Percentiles rank a stretch among this genome's conserved stretches.
Evolutionary conservation across 2,329 filamentous ascomycete species (phyloP).

Genomic region (Chaetoscypha palmicola): DNA sequence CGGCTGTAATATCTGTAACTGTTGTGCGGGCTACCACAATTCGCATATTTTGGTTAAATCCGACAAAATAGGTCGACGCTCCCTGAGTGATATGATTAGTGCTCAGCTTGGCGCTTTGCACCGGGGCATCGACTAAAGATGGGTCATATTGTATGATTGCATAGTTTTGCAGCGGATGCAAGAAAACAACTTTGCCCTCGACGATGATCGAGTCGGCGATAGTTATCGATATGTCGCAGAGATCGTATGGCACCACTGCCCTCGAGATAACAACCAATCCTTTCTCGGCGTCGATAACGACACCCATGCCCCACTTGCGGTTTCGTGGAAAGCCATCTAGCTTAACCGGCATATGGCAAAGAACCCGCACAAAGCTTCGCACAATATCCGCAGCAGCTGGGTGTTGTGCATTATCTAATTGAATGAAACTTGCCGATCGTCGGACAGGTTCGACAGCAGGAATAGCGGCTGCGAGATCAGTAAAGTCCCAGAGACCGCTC

Average conservation of each 20-base stretch:
- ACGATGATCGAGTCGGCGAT: constrained; percentile 96
- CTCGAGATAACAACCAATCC: constrained; percentile 90
- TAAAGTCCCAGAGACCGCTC: constrained; percentile 91
- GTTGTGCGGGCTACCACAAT: constrained; percentile 91
- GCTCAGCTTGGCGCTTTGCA: constrained; percentile 80
- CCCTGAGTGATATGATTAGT: constrained; percentile 82
- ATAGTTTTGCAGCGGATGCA: constrained; percentile 96
- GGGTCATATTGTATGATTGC: constrained; percentile 93
- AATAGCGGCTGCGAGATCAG: constrained; percentile 72
- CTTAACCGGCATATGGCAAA: constrained; percentile 90
- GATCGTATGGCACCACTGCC: constrained; percentile 90
- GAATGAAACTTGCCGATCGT: constrained; percentile 82
- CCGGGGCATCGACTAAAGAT: constrained; percentile 83
- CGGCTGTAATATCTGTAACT: constrained; percentile 94
- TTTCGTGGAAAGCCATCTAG: constrained; percentile 96
- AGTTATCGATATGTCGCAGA: constrained; percentile 93
- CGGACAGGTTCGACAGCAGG: constrained; percentile 66
- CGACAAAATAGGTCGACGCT: constrained; percentile 90
- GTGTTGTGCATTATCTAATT: constrained; percentile 80
- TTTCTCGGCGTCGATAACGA: constrained; percentile 96
- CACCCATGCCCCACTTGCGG: constrained; percentile 86
- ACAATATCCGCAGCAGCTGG: constrained; percentile 89
- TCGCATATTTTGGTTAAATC: constrained; percentile 93
- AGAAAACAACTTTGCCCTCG: constrained; percentile 87
- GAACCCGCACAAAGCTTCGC: constrained; percentile 87